Percentiles rank a stretch among this genome's conserved stretches.
Conservation (phyloP, 305 asterid species). For the Ilex paraguariensis region DNA sequence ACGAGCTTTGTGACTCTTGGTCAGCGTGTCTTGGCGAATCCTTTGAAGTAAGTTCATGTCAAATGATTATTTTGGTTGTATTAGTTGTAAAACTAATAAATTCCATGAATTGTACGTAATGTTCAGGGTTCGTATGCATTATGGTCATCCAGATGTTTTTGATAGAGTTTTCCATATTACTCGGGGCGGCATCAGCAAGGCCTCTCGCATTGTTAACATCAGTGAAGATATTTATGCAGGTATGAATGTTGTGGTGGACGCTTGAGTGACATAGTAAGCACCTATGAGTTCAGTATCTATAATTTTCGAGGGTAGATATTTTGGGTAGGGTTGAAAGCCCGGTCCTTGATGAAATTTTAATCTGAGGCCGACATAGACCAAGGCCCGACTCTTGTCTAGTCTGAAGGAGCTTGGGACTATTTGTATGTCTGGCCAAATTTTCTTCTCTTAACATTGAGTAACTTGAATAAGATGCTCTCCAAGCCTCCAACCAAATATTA, state of each 20-base stretch:
- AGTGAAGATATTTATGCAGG: constrained; percentile 97
- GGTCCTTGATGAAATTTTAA: not conserved
- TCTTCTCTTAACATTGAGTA: no score
- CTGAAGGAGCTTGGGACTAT: no score
- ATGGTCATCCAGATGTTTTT: constrained; percentile 98
- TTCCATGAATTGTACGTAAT: constrained; percentile 15
- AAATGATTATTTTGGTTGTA: constrained; percentile 1
- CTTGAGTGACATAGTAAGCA: no score
- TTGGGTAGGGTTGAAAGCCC: not conserved
- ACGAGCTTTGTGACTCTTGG: constrained; percentile 97
- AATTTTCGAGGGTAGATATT: not conserved
- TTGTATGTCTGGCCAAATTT: no score
- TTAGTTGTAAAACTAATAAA: not conserved
- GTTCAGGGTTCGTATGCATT: constrained; percentile 96
- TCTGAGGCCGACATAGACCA: no score
- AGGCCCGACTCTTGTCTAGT: no score
- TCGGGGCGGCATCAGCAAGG: constrained; percentile 97
- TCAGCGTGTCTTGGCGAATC: constrained; percentile 93
- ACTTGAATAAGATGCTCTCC: no score
- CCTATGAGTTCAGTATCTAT: not conserved
- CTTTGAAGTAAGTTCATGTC: constrained; percentile 71
- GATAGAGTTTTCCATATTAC: constrained; percentile 95
- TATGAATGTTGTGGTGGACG: constrained; percentile 11
- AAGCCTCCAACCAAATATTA: no score
- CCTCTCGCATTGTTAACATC: constrained; percentile 92